Percentiles rank a stretch among this genome's conserved stretches.
Evolutionary conservation across 257 asterid species (phyloP).

Genomic region (Solanum pinnatisectum): DNA sequence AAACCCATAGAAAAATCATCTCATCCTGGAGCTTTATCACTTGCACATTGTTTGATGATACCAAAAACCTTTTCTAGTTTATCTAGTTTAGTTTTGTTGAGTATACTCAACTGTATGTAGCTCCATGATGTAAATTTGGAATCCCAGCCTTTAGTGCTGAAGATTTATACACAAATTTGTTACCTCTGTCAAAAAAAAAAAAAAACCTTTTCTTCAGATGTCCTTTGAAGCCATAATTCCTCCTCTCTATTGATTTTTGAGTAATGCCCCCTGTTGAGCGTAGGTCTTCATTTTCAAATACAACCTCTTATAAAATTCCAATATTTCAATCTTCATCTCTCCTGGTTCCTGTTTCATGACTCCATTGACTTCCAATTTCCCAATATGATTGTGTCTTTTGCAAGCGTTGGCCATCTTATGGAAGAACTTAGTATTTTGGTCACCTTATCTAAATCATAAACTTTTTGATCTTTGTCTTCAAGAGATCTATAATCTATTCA

Average conservation of each 20-base stretch:
- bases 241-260: not conserved
- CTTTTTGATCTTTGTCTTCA: not conserved
- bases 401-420: not conserved
- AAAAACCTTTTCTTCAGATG: not conserved
- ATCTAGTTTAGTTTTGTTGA: too few species aligned
- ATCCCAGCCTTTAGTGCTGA: too few species aligned
- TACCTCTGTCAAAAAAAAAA: too few species aligned
- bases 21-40: not conserved
- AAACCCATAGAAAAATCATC: not conserved
- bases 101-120: too few species aligned
- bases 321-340: not conserved
- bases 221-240: not conserved
- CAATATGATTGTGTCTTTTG: not conserved
- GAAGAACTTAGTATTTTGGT: not conserved
- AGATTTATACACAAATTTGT: too few species aligned
- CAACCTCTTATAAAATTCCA: not conserved
- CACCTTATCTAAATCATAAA: not conserved
- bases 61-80: not conserved
- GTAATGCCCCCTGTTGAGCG: not conserved
- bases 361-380: not conserved
- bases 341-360: not conserved
- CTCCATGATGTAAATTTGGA: too few species aligned
- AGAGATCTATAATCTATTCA: not conserved
- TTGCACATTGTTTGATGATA: not conserved
- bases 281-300: not conserved